Conservation (phyloP, 257 asterid genomes). For the Lantana camara region DNA sequence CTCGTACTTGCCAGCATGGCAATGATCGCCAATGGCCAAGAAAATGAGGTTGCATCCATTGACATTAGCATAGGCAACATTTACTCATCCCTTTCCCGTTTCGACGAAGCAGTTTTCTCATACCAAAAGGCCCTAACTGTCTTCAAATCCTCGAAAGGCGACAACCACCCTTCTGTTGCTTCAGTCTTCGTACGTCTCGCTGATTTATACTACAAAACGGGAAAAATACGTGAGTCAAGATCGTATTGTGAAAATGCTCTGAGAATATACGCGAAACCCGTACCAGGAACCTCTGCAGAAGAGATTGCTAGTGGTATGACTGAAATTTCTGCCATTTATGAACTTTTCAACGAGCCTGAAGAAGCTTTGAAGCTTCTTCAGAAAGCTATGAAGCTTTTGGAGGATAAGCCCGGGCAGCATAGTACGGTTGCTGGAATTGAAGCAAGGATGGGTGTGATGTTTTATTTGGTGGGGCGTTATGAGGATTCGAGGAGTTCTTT, state of each 20-base stretch:
- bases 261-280: conserved; percentile 83
- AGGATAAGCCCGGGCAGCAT: conserved; percentile 97
- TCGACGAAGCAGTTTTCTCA: conserved; percentile 97
- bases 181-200: conserved; percentile 94
- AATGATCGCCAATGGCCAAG: conserved; percentile 97
- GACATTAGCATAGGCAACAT: conserved; percentile 96
- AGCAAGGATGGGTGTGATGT: conserved; percentile 97
- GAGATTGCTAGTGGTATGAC: conserved; percentile 95
- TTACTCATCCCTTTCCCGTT: conserved; percentile 86
- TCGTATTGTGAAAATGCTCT: conserved; percentile 93
- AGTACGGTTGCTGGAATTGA: conserved; percentile 94
- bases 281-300: conserved; percentile 86
- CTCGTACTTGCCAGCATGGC: conserved; percentile 99
- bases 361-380: conserved; percentile 90
- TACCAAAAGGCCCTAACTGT: conserved; percentile 98
- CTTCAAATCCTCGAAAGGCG: conserved; percentile 95
- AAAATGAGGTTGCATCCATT: conserved; percentile 88
- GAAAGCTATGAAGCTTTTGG: conserved; percentile 85
- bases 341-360: conserved; percentile 88
- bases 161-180: conserved; percentile 93
- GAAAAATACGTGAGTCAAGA: conserved; percentile 87
- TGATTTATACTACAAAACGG: conserved; percentile 89
- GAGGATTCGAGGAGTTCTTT: conserved; percentile 86
- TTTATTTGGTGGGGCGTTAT: conserved; percentile 79
- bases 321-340: conserved; percentile 89